phyloP scores from a whole-genome alignment of 1,284 basidiomycete species.

The Irpex sp. region DNA sequence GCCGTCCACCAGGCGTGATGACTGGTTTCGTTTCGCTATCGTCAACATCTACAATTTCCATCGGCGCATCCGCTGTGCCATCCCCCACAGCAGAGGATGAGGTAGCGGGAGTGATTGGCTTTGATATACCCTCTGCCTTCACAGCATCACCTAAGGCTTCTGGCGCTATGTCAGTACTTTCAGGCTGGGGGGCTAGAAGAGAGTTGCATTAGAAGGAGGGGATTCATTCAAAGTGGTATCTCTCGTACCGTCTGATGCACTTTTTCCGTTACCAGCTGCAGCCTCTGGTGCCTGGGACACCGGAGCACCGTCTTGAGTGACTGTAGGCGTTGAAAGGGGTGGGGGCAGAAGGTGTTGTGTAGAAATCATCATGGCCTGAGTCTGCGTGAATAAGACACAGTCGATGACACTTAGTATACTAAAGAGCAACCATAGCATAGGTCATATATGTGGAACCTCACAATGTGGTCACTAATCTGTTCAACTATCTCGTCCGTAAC shows the following conservation, averaged over 20 bases:
- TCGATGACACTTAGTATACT: constrained; percentile 7
- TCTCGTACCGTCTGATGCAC: neutral
- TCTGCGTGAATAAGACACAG: constrained; percentile 47
- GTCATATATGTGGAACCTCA: constrained; percentile 41
- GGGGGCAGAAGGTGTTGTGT: constrained; percentile 83
- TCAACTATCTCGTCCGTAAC: constrained; percentile 82
- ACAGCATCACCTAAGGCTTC: constrained; percentile 1
- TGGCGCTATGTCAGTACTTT: neutral
- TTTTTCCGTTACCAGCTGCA: neutral
- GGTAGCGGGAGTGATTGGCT: neutral
- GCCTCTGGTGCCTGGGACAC: constrained; percentile 1
- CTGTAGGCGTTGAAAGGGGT: constrained; percentile 24
- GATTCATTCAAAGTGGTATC: neutral
- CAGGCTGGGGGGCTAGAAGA: neutral
- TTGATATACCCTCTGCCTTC: constrained; percentile 1
- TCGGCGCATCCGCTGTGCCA: constrained; percentile 16
- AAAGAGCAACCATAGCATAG: neutral
- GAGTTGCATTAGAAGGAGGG: neutral
- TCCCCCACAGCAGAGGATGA: constrained; percentile 8
- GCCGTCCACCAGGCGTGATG: neutral
- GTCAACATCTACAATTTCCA: constrained; percentile 25
- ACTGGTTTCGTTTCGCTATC: constrained; percentile 21
- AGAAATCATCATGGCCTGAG: constrained; percentile 87
- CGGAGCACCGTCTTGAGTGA: constrained; percentile 19
- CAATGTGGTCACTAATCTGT: constrained; percentile 68